Conservation (phyloP, 225 moss, liverwort and hornwort species). For the Ulota crispa region DNA sequence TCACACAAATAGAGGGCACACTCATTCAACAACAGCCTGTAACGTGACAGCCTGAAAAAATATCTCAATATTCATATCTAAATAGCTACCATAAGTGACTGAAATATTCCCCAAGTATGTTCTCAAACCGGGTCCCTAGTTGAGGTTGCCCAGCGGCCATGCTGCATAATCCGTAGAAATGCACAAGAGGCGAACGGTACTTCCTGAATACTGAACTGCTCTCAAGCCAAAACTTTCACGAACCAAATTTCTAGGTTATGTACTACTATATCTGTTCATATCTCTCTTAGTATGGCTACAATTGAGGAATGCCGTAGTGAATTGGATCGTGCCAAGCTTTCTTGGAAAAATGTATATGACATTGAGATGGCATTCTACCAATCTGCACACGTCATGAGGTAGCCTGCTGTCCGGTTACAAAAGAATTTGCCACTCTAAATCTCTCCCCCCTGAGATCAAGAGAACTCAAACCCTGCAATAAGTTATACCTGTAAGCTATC, state of each 20-base stretch:
- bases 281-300: background rate
- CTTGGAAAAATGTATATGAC: constrained; percentile 16
- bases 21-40: background rate
- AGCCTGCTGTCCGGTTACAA: background rate
- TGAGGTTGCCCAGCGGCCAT: constrained; percentile 33
- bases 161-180: background rate
- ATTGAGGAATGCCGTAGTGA: background rate
- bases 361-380: constrained; percentile 34
- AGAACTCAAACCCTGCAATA: constrained; percentile 2
- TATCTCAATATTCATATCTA: background rate
- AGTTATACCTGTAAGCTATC: background rate
- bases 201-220: background rate
- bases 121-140: constrained; percentile 25
- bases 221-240: background rate
- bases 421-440: background rate
- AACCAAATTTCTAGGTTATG: background rate
- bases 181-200: background rate
- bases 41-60: background rate
- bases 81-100: background rate
- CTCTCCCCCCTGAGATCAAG: background rate
- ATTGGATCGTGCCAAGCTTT: background rate
- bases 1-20: background rate
- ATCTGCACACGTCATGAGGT: constrained; percentile 30
- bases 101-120: background rate
- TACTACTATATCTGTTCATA: constrained; percentile 1